Conservation (phyloP, 2,329 filamentous ascomycete genomes). For the Niveomyces coronatus region DNA sequence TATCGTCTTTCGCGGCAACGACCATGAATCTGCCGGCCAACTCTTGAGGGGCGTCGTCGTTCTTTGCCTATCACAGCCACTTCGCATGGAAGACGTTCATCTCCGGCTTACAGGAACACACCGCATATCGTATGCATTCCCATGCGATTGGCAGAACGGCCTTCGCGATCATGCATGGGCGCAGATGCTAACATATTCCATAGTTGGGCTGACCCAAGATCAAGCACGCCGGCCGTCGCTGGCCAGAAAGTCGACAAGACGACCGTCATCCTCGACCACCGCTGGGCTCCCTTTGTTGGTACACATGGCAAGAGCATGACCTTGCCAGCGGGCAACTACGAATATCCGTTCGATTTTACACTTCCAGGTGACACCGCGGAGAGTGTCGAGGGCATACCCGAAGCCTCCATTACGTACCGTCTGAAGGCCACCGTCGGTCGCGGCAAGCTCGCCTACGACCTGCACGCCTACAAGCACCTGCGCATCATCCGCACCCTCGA, state of each 20-base stretch:
- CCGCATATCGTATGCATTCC: slow-evolving; percentile 47
- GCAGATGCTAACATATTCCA: slow-evolving; percentile 5
- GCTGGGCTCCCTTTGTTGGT: slow-evolving; percentile 56
- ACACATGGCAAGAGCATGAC: slow-evolving; percentile 45
- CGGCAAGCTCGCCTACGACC: slow-evolving; percentile 80
- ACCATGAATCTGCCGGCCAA: slow-evolving; percentile 67
- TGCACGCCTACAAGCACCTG: slow-evolving; percentile 68
- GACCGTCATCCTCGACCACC: slow-evolving; percentile 53
- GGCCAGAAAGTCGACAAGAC: slow-evolving; percentile 50
- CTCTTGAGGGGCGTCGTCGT: slow-evolving; percentile 64
- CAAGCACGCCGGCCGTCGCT: slow-evolving; percentile 47
- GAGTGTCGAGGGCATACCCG: slow-evolving; percentile 80
- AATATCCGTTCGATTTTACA: slow-evolving; percentile 69
- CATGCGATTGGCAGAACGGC: not conserved
- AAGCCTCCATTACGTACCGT: slow-evolving; percentile 81
- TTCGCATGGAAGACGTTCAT: slow-evolving; percentile 64
- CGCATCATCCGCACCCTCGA: slow-evolving; percentile 71
- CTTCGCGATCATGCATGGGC: not conserved
- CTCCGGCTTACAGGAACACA: slow-evolving; percentile 61
- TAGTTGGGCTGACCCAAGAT: slow-evolving; percentile 42
- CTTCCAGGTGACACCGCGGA: slow-evolving; percentile 67
- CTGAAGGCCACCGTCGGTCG: slow-evolving; percentile 83
- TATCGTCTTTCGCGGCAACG: slow-evolving; percentile 65
- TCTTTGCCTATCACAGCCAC: slow-evolving; percentile 57
- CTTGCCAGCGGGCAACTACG: slow-evolving; percentile 66